These are phyloP conservation scores for Arthrobotrys conoides DNA, from an alignment of 2,329 filamentous ascomycete genomes.

Conservation along the genomic window DNA sequence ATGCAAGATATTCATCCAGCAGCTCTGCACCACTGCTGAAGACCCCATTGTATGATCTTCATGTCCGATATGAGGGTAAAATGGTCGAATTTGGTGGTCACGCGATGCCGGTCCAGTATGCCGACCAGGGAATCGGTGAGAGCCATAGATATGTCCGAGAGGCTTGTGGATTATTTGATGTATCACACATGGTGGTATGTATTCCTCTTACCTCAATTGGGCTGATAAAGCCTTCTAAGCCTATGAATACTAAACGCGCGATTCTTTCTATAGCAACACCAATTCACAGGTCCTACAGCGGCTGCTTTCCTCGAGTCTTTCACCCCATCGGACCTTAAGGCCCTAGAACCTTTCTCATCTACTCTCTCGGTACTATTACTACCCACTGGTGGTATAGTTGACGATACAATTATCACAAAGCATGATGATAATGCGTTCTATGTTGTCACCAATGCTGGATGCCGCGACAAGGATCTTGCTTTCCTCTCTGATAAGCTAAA, in stretches of 20 bases:
- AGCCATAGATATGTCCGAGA: constrained; percentile 91
- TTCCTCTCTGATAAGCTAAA: constrained; percentile 81
- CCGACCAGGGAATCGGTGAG: constrained; percentile 80
- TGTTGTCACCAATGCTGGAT: constrained; percentile 94
- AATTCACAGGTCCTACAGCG: constrained; percentile 82
- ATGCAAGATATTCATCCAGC: constrained; percentile 50
- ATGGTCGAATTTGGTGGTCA: constrained; percentile 98
- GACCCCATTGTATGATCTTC: constrained; percentile 84
- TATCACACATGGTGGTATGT: constrained; percentile 85
- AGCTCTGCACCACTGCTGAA: constrained; percentile 69
- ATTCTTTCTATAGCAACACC: constrained; percentile 37
- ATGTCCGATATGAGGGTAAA: constrained; percentile 84
- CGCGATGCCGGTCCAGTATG: constrained; percentile 93
- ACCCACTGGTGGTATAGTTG: constrained; percentile 90
- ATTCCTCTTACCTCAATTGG: not conserved
- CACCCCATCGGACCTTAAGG: constrained; percentile 80
- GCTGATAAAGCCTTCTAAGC: not conserved
- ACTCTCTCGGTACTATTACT: constrained; percentile 88
- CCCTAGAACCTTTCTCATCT: constrained; percentile 77
- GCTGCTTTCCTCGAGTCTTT: constrained; percentile 85
- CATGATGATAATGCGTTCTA: constrained; percentile 82
- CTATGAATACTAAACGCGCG: constrained; percentile 19
- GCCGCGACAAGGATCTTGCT: constrained; percentile 85
- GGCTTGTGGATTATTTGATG: constrained; percentile 93
- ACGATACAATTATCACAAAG: constrained; percentile 91